Percentiles rank a stretch among this genome's conserved stretches.
These are phyloP conservation scores for Lactifluus echinatus DNA, from an alignment of 768 basidiomycete genomes.

Conservation along the genomic window DNA sequence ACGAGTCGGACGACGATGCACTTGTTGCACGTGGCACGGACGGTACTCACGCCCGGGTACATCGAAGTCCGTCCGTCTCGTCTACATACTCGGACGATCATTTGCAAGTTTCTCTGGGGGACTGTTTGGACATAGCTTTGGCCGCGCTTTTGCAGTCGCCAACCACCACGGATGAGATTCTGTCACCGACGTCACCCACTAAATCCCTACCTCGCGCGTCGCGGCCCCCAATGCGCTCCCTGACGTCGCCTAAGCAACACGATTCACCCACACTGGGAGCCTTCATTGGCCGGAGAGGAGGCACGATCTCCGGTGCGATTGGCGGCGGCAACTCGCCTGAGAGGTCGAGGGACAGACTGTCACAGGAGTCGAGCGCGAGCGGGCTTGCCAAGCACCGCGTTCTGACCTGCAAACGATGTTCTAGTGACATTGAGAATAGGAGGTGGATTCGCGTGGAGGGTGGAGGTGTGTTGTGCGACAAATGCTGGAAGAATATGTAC, in stretches of 20 bases:
- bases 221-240: constrained; percentile 49
- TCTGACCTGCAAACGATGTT: constrained; percentile 55
- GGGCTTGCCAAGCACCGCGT: neutral
- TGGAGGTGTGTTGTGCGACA: constrained; percentile 66
- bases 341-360: constrained; percentile 25
- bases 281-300: constrained; percentile 19
- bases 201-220: constrained; percentile 30
- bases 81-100: constrained; percentile 23
- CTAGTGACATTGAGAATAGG: constrained; percentile 62
- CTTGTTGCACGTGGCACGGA: constrained; percentile 15
- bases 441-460: constrained; percentile 77
- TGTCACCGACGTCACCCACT: constrained; percentile 27
- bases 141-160: constrained; percentile 34
- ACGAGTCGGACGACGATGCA: constrained; percentile 22
- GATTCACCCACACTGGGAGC: constrained; percentile 25
- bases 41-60: constrained; percentile 21
- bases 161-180: constrained; percentile 25
- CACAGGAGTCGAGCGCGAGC: constrained; percentile 12
- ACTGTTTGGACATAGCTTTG: constrained; percentile 38
- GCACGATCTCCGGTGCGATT: constrained; percentile 26
- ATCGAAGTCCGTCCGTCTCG: constrained; percentile 25
- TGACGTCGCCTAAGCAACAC: constrained; percentile 39
- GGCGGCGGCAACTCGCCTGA: constrained; percentile 21
- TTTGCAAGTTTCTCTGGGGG: neutral
- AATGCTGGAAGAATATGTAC: constrained; percentile 95